Evolutionary conservation across 2,329 filamentous ascomycete species (phyloP).

Genomic region (Phaeophleospora eucalypticola): DNA sequence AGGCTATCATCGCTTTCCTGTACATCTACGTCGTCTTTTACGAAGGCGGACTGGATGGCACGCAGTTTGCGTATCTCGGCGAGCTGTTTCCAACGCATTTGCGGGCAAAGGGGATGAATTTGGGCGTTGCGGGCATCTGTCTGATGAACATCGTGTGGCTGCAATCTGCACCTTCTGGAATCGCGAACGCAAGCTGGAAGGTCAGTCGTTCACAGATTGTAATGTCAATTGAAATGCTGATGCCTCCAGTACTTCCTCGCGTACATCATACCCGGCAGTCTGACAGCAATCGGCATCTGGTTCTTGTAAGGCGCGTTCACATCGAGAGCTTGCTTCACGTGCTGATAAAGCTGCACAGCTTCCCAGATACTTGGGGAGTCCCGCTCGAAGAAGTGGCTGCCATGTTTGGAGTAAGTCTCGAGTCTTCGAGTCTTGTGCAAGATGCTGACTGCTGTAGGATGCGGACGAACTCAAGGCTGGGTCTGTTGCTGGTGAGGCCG

Average conservation of each 20-base stretch:
- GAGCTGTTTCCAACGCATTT: slow-evolving; percentile 19
- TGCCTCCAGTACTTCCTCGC: slow-evolving; percentile 4
- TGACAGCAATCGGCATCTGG: slow-evolving; percentile 4
- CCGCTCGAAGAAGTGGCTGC: slow-evolving; percentile 8
- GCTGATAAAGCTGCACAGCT: neutral
- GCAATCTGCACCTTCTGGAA: slow-evolving; percentile 2
- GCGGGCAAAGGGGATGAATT: slow-evolving; percentile 18
- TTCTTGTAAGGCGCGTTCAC: neutral
- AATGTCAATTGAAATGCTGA: neutral
- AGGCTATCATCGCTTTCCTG: slow-evolving; percentile 8
- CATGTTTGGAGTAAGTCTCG: slow-evolving; percentile 4
- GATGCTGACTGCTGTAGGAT: neutral
- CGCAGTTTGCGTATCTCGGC: slow-evolving; percentile 12
- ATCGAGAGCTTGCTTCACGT: neutral
- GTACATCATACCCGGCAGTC: slow-evolving; percentile 5
- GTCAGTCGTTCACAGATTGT: neutral
- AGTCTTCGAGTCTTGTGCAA: too few relatives aligned
- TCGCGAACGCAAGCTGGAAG: slow-evolving; percentile 7
- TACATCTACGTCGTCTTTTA: slow-evolving; percentile 12
- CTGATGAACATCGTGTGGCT: slow-evolving; percentile 6
- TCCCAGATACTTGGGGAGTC: slow-evolving; percentile 5
- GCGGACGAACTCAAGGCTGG: neutral
- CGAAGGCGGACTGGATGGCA: slow-evolving; percentile 6
- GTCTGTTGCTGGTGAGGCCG: neutral
- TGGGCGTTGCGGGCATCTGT: slow-evolving; percentile 4